Conservation (phyloP, 441 rosid genomes). For the Geranium incanum region DNA sequence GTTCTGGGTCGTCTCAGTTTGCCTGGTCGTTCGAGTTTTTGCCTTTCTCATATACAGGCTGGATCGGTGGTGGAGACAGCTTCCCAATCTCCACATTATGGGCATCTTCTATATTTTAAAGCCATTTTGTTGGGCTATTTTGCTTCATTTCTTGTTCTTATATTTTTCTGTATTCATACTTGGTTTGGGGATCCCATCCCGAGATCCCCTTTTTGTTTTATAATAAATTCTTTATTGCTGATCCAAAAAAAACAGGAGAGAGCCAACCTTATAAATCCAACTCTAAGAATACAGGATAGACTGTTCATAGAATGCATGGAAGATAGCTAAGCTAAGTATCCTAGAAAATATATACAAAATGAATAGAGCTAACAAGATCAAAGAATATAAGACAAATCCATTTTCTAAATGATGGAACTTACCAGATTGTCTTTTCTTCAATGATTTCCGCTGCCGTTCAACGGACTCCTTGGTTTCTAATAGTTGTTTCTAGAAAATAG, state of each 20-base stretch:
- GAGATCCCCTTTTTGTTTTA: too few relatives aligned
- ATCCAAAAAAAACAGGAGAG: background rate
- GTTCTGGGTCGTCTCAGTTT: too few relatives aligned
- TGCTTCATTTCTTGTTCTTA: too few relatives aligned
- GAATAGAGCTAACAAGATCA: constrained; percentile 1
- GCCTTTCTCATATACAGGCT: too few relatives aligned
- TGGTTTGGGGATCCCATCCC: too few relatives aligned
- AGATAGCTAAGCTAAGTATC: background rate
- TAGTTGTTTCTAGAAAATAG: constrained; percentile 54
- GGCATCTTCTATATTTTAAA: too few relatives aligned
- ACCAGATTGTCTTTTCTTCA: constrained; percentile 92
- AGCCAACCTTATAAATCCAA: background rate
- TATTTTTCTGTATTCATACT: too few relatives aligned
- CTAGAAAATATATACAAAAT: background rate
- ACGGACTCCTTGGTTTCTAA: constrained; percentile 92
- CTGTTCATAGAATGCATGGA: background rate
- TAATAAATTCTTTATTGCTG: too few relatives aligned
- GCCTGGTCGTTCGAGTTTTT: too few relatives aligned
- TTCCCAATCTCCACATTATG: too few relatives aligned
- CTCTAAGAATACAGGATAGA: background rate
- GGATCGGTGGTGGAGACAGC: too few relatives aligned
- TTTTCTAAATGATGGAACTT: constrained; percentile 21
- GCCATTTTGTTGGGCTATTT: too few relatives aligned
- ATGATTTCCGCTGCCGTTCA: constrained; percentile 83
- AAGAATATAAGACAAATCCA: background rate